phyloP scores from a whole-genome alignment of 2,329 filamentous ascomycete species.

The Aspergillus piperis region DNA sequence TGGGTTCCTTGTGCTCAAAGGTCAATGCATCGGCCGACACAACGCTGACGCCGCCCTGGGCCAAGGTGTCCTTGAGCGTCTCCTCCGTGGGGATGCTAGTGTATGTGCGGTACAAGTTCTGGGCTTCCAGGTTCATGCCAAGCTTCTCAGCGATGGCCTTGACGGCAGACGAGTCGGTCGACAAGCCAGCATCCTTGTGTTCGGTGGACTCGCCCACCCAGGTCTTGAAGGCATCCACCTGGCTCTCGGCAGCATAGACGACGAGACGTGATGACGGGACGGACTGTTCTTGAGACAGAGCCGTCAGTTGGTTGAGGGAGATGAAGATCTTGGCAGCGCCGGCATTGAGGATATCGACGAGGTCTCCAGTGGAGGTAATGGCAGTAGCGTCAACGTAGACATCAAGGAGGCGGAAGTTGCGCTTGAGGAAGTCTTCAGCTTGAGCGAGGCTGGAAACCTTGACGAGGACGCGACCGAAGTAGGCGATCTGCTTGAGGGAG shows the following conservation, averaged over 20 bases:
- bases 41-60: constrained; percentile 66
- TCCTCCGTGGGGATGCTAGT: constrained; percentile 46
- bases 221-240: constrained; percentile 41
- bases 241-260: constrained; percentile 49
- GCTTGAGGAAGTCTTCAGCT: constrained; percentile 55
- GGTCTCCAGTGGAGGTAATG: constrained; percentile 68
- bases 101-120: constrained; percentile 43
- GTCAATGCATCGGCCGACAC: constrained; percentile 72
- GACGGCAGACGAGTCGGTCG: constrained; percentile 38
- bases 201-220: constrained; percentile 43
- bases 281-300: constrained; percentile 54
- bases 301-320: constrained; percentile 65
- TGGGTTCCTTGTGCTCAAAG: constrained; percentile 61
- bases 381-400: constrained; percentile 76
- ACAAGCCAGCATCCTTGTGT: constrained; percentile 39
- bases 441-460: constrained; percentile 47
- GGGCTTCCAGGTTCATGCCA: constrained; percentile 41
- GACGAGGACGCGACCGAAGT: constrained; percentile 60
- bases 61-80: constrained; percentile 51
- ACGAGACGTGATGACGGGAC: constrained; percentile 60
- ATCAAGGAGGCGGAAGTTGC: constrained; percentile 57
- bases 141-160: constrained; percentile 43
- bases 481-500: constrained; percentile 56
- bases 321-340: constrained; percentile 87
- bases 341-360: constrained; percentile 78